Evolutionary conservation across 352 stramenopile species (phyloP), one percentile per base, ranked within the genome.

Genomic region (Thraustochytrium striatum): DNA sequence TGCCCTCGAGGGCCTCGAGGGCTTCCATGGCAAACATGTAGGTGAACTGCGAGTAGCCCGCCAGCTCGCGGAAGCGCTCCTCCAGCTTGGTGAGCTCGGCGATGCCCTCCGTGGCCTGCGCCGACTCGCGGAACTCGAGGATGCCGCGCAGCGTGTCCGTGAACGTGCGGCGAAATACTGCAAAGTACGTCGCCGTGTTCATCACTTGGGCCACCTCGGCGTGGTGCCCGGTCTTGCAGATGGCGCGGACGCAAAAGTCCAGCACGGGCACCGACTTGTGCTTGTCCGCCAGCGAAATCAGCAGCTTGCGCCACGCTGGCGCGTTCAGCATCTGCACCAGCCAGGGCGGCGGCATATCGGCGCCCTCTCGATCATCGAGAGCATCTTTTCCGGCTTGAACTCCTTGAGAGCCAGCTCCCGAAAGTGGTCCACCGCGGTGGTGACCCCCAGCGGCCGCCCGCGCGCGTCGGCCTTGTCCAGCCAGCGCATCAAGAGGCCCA

Each of bases 1-100:
- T 75, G 65, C 65, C 65, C 52, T 75, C 65, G 25, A 75, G 65
- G 7, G 52, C 44, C 65, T 75, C 65, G 19, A 75, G 32, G 11
- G 65, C 52, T 38, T 75, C 65, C 65, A 75, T 75, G 50, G 65
- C 65, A 61, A 75, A 75, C 9, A 75, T 30, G 36, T 75, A 75
- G 9, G 65, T 75, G 50, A 43, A 75, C 52, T 75, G 65, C 39
- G 65, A 75, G 52, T 75, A 38, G 19, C 65, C 39, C 5, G 65
- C 44, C 39, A 75, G 39, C 65, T 72, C 41, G 32, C 65, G 65
- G 52, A 75, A 61, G 44, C 65, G 65, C 65, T 75, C 65, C 65
- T 75, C 65, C 43, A 75, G 21, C 65, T 75, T 72, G 65, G 7
- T 44, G 7, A 75, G 47, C 36, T 75, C 44, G 5, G 65, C 32